phyloP scores from a whole-genome alignment of 2,329 filamentous ascomycete genomes.

The Beauveria varroae region DNA sequence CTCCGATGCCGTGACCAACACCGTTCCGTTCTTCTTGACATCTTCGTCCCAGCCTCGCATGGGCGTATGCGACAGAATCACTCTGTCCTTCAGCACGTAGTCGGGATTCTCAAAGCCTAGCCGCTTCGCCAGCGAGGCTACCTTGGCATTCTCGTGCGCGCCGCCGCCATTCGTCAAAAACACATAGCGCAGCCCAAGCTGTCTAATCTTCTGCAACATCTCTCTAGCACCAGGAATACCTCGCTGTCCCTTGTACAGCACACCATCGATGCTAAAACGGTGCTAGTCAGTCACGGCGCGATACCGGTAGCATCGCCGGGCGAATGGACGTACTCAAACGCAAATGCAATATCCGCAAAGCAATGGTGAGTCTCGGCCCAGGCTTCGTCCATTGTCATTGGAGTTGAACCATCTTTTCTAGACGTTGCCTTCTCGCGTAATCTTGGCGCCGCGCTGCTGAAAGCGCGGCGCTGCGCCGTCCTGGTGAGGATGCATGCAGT shows the following conservation, averaged over 20 bases:
- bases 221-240: constrained; percentile 72
- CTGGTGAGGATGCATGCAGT: neutral
- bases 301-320: neutral
- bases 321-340: constrained; percentile 24
- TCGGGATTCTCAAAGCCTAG: constrained; percentile 25
- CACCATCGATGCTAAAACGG: constrained; percentile 67
- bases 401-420: neutral
- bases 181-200: constrained; percentile 78
- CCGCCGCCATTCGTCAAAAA: constrained; percentile 94
- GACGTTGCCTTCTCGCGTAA: neutral
- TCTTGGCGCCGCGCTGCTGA: neutral
- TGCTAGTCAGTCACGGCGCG: constrained; percentile 12
- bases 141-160: constrained; percentile 55
- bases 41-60: constrained; percentile 50
- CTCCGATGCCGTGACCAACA: constrained; percentile 67
- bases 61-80: constrained; percentile 84
- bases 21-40: constrained; percentile 38
- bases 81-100: constrained; percentile 26
- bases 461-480: neutral
- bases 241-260: constrained; percentile 76
- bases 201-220: constrained; percentile 65
- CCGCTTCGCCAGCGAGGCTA: constrained; percentile 25
- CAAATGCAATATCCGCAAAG: constrained; percentile 29
- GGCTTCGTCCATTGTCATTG: neutral
- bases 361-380: neutral